Percentiles rank a stretch among this genome's conserved stretches.
phyloP scores from a whole-genome alignment of 495 filamentous ascomycete genomes.

The Cenococcum geophilum region DNA sequence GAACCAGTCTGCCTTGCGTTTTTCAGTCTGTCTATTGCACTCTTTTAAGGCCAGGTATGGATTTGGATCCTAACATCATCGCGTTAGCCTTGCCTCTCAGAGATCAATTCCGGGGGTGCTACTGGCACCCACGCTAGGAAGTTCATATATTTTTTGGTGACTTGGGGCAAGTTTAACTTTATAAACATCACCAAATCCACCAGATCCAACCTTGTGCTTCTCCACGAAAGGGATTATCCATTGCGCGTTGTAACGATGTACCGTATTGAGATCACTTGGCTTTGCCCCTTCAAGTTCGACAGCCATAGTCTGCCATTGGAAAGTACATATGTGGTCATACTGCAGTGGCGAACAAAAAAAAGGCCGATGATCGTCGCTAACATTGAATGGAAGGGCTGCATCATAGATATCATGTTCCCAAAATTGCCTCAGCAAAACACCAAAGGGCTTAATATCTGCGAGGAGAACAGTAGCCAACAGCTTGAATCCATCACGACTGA shows the following conservation, averaged over 20 bases:
- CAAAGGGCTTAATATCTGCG: background rate
- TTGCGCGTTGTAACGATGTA: background rate
- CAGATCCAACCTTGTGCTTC: background rate
- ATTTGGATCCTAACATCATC: background rate
- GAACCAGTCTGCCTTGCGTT: background rate
- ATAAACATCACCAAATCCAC: background rate
- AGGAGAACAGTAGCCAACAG: background rate
- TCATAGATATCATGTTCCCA: background rate
- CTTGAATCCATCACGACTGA: background rate
- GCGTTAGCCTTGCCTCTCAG: background rate
- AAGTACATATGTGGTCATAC: background rate
- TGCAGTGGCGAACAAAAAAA: background rate
- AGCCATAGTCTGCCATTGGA: slow-evolving; percentile 2
- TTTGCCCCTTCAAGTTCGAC: background rate
- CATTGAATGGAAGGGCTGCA: background rate
- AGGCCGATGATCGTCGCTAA: background rate
- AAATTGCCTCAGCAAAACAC: background rate
- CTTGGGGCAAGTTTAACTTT: background rate
- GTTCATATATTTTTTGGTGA: slow-evolving; percentile 1
- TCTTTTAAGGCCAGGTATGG: slow-evolving; percentile 4
- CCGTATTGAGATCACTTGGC: background rate
- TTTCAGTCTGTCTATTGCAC: background rate
- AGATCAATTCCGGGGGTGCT: background rate
- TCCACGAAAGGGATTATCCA: background rate
- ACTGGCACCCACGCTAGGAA: background rate